phyloP scores from a whole-genome alignment of 31 red algal genomes.

The Bonnemaisonia californica region DNA sequence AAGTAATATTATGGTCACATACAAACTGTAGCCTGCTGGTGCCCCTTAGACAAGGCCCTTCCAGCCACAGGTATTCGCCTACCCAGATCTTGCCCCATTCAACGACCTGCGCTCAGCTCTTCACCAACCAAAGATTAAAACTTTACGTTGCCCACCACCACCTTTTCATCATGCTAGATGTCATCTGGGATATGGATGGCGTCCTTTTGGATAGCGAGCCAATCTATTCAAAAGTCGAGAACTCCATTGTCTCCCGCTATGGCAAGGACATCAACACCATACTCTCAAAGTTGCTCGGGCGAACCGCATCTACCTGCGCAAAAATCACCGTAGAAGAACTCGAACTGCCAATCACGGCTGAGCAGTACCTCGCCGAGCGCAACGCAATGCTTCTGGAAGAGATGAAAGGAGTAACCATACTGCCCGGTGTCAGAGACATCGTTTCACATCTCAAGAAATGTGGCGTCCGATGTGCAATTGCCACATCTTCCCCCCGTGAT shows the following conservation, averaged over 20 bases:
- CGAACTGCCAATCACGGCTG: slow-evolving; percentile 39
- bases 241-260: slow-evolving; percentile 42
- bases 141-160: too few relatives aligned
- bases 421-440: slow-evolving; percentile 72
- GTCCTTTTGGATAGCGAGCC: slow-evolving; percentile 85
- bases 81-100: too few relatives aligned
- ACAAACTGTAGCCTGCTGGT: too few relatives aligned
- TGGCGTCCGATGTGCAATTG: slow-evolving; percentile 72
- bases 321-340: slow-evolving; percentile 59
- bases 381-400: slow-evolving; percentile 52
- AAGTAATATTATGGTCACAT: too few relatives aligned
- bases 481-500: slow-evolving; percentile 74
- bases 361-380: slow-evolving; percentile 66
- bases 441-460: slow-evolving; percentile 46
- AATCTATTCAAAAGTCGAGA: slow-evolving; percentile 64
- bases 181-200: slow-evolving; percentile 98
- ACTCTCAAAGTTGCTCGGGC: slow-evolving; percentile 58
- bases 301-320: slow-evolving; percentile 57
- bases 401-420: slow-evolving; percentile 44
- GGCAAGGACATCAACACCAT: slow-evolving; percentile 64
- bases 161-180: slow-evolving; percentile 34
- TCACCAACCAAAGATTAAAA: too few relatives aligned
- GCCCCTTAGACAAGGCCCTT: too few relatives aligned
- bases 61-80: too few relatives aligned
- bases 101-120: too few relatives aligned